These are phyloP conservation scores for Anthracocystis walkeri DNA, from an alignment of 1,284 basidiomycete genomes.

Conservation along the genomic window DNA sequence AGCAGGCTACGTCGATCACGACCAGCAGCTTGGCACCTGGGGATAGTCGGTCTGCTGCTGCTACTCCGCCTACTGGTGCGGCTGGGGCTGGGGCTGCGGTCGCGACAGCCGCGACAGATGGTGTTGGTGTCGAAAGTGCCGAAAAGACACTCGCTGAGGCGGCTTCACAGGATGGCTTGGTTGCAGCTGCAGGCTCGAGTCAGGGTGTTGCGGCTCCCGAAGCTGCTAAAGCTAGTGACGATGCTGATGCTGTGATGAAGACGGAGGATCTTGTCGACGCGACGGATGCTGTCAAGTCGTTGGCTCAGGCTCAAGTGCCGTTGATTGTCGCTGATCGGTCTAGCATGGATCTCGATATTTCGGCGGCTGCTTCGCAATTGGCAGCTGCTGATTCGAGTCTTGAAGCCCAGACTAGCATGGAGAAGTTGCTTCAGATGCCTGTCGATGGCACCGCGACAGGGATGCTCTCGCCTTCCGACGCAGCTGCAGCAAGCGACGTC, in stretches of 20 bases:
- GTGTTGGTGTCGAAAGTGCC: not conserved
- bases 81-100: slow-evolving; percentile 6
- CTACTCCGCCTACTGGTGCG: slow-evolving; percentile 17
- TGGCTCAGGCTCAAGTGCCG: slow-evolving; percentile 14
- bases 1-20: slow-evolving; percentile 41
- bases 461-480: slow-evolving; percentile 27
- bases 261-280: slow-evolving; percentile 15
- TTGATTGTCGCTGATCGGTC: slow-evolving; percentile 26
- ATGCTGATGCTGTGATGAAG: slow-evolving; percentile 12
- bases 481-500: slow-evolving; percentile 5
- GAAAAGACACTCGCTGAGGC: not conserved
- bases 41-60: slow-evolving; percentile 43
- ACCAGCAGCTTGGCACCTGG: slow-evolving; percentile 47
- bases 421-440: slow-evolving; percentile 37
- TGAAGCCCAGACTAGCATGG: slow-evolving; percentile 31
- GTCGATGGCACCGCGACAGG: slow-evolving; percentile 18
- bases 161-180: slow-evolving; percentile 10
- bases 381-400: slow-evolving; percentile 14
- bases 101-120: not conserved
- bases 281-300: not conserved
- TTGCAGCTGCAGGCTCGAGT: not conserved
- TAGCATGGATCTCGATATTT: slow-evolving; percentile 29
- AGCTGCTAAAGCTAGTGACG: not conserved
- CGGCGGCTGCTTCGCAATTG: slow-evolving; percentile 25
- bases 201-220: not conserved